phyloP scores from a whole-genome alignment of 2,329 filamentous ascomycete species.

The Beauveria rudraprayagi region DNA sequence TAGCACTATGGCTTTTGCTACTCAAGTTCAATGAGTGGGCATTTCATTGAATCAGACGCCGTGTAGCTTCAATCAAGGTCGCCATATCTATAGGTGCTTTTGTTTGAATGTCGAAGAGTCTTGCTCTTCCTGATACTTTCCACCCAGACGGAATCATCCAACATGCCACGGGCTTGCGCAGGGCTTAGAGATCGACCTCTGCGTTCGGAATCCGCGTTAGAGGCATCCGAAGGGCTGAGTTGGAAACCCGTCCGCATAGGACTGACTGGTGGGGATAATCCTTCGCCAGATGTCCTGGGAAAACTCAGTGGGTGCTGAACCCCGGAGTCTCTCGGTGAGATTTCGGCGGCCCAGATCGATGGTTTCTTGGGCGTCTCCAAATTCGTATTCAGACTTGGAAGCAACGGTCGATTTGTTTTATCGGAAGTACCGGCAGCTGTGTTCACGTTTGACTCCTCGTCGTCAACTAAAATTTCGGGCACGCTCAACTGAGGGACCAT shows the following conservation, averaged over 20 bases:
- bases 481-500: slow-evolving; percentile 71
- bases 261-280: slow-evolving; percentile 31
- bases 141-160: slow-evolving; percentile 87
- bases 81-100: slow-evolving; percentile 25
- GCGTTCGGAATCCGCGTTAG: slow-evolving; percentile 39
- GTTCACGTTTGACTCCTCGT: slow-evolving; percentile 47
- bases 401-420: background rate
- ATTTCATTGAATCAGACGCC: background rate
- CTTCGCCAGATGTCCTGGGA: slow-evolving; percentile 39
- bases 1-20: background rate
- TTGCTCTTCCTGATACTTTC: slow-evolving; percentile 86
- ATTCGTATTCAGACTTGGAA: slow-evolving; percentile 5
- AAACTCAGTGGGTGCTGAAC: slow-evolving; percentile 44
- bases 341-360: slow-evolving; percentile 8
- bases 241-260: slow-evolving; percentile 54
- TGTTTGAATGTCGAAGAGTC: slow-evolving; percentile 48
- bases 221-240: slow-evolving; percentile 31
- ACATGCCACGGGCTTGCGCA: slow-evolving; percentile 70
- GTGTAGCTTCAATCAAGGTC: slow-evolving; percentile 18
- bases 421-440: slow-evolving; percentile 26
- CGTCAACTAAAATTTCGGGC: slow-evolving; percentile 85
- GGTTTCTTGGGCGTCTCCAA: background rate
- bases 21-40: background rate
- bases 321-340: slow-evolving; percentile 5
- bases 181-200: slow-evolving; percentile 64